Percentiles rank a stretch among this genome's conserved stretches.
Conservation (phyloP, 306 rosid genomes). For the Rosa chinensis region DNA sequence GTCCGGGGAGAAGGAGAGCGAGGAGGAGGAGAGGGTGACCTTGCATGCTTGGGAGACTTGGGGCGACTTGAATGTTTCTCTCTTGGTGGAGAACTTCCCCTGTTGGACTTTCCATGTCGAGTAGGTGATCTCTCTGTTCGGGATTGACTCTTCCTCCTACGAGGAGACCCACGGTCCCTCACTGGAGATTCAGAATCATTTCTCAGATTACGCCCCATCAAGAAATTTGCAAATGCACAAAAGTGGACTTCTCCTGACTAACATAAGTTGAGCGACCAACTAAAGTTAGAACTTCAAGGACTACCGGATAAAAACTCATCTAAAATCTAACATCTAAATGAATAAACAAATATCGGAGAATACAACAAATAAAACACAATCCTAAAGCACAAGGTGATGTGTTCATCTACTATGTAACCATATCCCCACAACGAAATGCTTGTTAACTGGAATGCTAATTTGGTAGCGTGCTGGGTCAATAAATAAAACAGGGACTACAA, state of each 20-base stretch:
- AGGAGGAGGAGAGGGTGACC: conserved; percentile 32
- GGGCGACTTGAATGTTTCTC: conserved; percentile 29
- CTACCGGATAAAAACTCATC: background rate
- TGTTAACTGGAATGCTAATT: background rate
- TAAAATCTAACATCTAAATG: background rate
- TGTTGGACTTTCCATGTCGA: conserved; percentile 39
- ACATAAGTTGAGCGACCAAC: background rate
- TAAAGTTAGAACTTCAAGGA: background rate
- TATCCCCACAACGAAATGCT: background rate
- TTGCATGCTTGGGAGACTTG: conserved; percentile 32
- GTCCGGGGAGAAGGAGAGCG: conserved; percentile 62
- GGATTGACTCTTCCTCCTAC: conserved; percentile 36
- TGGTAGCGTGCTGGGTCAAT: background rate
- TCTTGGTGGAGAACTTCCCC: conserved; percentile 35
- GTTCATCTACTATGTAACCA: background rate
- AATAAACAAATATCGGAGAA: background rate
- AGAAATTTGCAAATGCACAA: background rate
- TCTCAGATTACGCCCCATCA: conserved; percentile 30
- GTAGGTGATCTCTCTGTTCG: conserved; percentile 35
- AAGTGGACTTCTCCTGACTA: background rate
- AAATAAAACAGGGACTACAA: background rate
- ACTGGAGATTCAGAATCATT: conserved; percentile 26
- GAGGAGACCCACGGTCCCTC: conserved; percentile 21
- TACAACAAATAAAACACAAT: background rate
- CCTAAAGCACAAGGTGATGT: background rate